Conservation (phyloP, 495 filamentous ascomycete species). For the Acidiella bohemica region DNA sequence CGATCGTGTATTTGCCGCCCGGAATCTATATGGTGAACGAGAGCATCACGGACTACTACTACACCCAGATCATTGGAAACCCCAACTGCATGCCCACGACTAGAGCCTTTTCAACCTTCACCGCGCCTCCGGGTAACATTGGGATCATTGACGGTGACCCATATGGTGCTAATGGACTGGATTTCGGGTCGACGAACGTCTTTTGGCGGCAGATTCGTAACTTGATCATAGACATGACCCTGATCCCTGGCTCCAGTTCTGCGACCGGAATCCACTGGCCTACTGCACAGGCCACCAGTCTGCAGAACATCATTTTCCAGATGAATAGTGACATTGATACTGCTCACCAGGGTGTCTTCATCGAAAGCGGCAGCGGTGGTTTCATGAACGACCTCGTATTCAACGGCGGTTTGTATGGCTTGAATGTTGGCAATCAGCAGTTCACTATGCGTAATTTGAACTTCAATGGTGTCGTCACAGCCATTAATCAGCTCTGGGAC, state of each 20-base stretch:
- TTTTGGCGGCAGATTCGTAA: conserved; percentile 72
- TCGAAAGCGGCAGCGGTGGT: conserved; percentile 63
- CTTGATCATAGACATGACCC: conserved; percentile 59
- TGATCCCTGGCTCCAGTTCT: conserved; percentile 38
- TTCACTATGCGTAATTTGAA: conserved; percentile 64
- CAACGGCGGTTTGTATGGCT: conserved; percentile 55
- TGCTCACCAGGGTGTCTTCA: conserved; percentile 71
- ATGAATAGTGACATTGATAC: conserved; percentile 58
- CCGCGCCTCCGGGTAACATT: conserved; percentile 39
- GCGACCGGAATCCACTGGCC: conserved; percentile 69
- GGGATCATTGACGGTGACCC: conserved; percentile 44
- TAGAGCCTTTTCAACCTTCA: conserved; percentile 51
- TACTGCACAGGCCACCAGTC: conserved; percentile 51
- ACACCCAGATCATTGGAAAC: conserved; percentile 35
- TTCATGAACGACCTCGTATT: conserved; percentile 52
- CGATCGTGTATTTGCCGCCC: conserved; percentile 45
- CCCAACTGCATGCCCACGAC: conserved; percentile 49
- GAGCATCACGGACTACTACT: conserved; percentile 29
- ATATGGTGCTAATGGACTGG: conserved; percentile 20
- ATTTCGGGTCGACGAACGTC: conserved; percentile 46
- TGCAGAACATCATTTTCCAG: conserved; percentile 65
- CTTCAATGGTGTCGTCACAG: conserved; percentile 49
- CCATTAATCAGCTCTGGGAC: conserved; percentile 39
- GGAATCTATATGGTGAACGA: conserved; percentile 34
- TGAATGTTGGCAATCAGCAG: conserved; percentile 63